These are phyloP conservation scores for Scedosporium aurantiacum DNA, from an alignment of 2,329 filamentous ascomycete genomes.

Conservation along the genomic window DNA sequence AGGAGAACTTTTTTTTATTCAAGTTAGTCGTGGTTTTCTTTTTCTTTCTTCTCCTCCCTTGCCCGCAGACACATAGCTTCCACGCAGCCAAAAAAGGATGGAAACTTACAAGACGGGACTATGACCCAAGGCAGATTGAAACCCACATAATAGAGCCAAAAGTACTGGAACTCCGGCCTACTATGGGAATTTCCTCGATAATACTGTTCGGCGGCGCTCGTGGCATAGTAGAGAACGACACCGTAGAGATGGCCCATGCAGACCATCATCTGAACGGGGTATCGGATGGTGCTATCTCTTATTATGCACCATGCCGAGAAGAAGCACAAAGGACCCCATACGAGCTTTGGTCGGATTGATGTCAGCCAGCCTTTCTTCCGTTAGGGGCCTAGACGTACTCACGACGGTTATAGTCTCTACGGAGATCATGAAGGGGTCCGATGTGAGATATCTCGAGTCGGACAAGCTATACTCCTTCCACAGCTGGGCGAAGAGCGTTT, in stretches of 20 bases:
- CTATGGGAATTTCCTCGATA: slow-evolving; percentile 37
- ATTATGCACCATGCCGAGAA: slow-evolving; percentile 35
- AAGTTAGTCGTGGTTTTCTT: not conserved
- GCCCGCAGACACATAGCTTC: not conserved
- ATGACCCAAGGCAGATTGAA: slow-evolving; percentile 52
- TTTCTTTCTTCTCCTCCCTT: no score
- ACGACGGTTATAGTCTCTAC: slow-evolving; percentile 76
- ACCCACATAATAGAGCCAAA: slow-evolving; percentile 52
- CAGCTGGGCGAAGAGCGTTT: slow-evolving; percentile 69
- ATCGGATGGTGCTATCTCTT: slow-evolving; percentile 29
- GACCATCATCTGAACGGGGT: slow-evolving; percentile 39
- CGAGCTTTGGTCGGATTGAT: slow-evolving; percentile 22
- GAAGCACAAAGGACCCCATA: slow-evolving; percentile 50
- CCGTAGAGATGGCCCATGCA: slow-evolving; percentile 49
- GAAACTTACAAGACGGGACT: slow-evolving; percentile 40
- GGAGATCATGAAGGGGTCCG: slow-evolving; percentile 75
- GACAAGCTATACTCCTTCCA: slow-evolving; percentile 90
- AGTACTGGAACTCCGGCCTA: slow-evolving; percentile 49
- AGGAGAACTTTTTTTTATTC: slow-evolving; percentile 2
- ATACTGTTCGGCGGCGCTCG: slow-evolving; percentile 37
- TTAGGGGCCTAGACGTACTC: slow-evolving; percentile 18
- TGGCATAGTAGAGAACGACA: slow-evolving; percentile 51
- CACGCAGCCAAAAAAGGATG: not conserved
- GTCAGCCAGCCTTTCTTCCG: not conserved
- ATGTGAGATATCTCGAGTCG: slow-evolving; percentile 76